Evolutionary conservation across 23 red algal species (phyloP).

Genomic region (Gracilaria gracilis): DNA sequence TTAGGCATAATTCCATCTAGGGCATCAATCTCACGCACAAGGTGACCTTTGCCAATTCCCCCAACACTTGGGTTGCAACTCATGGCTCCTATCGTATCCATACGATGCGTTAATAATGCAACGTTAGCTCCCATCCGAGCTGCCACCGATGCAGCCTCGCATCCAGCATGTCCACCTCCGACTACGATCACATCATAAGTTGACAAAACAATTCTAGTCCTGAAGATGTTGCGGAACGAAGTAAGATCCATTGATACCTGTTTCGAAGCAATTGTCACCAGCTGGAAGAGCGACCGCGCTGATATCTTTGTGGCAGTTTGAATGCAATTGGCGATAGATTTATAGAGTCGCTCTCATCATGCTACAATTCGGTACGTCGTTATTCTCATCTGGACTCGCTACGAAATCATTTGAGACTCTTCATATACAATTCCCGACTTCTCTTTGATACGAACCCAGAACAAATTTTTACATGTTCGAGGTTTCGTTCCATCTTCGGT

Average conservation of each 20-base stretch:
- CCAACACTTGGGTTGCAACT: constrained; percentile 85
- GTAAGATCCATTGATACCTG: constrained; percentile 1
- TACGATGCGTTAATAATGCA: constrained; percentile 62
- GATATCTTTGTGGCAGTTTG: not conserved
- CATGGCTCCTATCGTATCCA: constrained; percentile 68
- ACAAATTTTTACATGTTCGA: too few species aligned
- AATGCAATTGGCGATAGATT: not conserved
- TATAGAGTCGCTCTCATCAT: not conserved
- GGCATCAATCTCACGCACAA: constrained; percentile 87
- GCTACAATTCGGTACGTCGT: not conserved
- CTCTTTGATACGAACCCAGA: too few species aligned
- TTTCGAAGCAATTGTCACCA: too few species aligned
- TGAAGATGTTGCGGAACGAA: constrained; percentile 3
- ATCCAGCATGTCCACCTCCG: constrained; percentile 81
- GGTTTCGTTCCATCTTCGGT: too few species aligned
- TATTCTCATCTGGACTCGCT: not conserved
- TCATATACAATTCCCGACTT: not conserved
- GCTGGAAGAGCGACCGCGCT: not conserved
- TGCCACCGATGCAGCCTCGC: constrained; percentile 73
- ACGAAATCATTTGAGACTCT: not conserved
- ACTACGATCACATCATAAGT: constrained; percentile 75
- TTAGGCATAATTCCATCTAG: constrained; percentile 75
- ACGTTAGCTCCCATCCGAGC: constrained; percentile 73
- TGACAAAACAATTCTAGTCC: not conserved
- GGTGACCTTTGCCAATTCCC: constrained; percentile 83